Evolutionary conservation across 1,139 yeast genomes (phyloP), one percentile per base, ranked within the genome.

Genomic region (Lipomyces yarrowii): DNA sequence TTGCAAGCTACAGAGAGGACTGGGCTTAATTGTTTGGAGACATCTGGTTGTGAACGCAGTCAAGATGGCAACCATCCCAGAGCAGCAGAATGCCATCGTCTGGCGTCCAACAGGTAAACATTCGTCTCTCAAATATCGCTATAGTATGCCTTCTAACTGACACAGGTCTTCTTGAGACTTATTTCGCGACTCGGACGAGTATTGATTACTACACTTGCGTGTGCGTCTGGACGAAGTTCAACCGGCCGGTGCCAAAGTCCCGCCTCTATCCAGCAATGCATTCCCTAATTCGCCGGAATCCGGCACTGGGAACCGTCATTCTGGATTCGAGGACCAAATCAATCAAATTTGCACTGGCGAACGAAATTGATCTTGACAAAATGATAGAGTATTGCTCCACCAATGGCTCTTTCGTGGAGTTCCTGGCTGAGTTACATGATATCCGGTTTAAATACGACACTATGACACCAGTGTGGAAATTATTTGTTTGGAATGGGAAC

Each of bases 101-200:
- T 42, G 48, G 48, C 48, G 48, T n/a, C 48, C 48, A 42, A 6
- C 23, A 6, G 48, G 48, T 42, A 42, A 26, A 1, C 18, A n/a
- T 7, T 42, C 1, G 21, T 8, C 21, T 42, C 18, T n/a, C 10
- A n/a, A 7, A 39, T 15, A 42, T n/a, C 7, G 11, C 11, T 13
- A 0, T 6, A 26, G 3, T 3, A 7, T n/a, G 10, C 10, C 6
- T 42, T 18, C 13, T 42, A 42, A 42, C 11, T 42, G 4, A n/a
- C 8, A 10, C 52, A 63, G 66, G 64, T 30, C 59, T 60, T n/a
- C 58, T 64, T 21, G 67, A 64, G 48, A 33, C 46, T 18, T 64
- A 64, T 52, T 56, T 64, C 32, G 57, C 42, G 54, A 32, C 52
- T n/a, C 59, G 67, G 11, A n/a, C 59, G 8, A 26, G 26, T 1